phyloP scores from a whole-genome alignment of 179 eudicot genomes.

The Beta corolliflora region DNA sequence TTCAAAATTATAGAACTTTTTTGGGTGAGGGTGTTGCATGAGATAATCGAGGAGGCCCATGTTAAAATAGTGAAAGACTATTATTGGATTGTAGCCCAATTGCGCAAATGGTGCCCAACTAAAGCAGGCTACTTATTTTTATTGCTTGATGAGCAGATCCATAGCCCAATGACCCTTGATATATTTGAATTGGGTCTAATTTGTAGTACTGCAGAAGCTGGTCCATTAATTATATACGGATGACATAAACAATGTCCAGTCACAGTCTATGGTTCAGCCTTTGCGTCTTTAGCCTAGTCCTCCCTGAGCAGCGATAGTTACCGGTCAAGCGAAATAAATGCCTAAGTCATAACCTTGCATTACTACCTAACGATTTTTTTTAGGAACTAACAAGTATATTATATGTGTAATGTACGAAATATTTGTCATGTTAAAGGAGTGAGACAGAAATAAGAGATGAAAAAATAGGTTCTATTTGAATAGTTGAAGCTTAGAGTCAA shows the following conservation, averaged over 20 bases:
- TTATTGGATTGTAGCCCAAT: not conserved
- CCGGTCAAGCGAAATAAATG: slow-evolving; percentile 14
- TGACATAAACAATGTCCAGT: slow-evolving; percentile 9
- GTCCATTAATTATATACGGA: slow-evolving; percentile 11
- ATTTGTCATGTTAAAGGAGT: no score
- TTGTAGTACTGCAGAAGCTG: not conserved
- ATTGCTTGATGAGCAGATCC: not conserved
- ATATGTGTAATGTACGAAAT: no score
- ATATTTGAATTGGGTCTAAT: not conserved
- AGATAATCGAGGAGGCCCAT: not conserved
- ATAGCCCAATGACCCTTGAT: not conserved
- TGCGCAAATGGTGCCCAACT: not conserved
- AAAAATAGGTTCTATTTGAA: no score
- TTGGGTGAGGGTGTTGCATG: not conserved
- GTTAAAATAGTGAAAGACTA: no score
- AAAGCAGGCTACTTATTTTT: not conserved
- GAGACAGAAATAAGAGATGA: no score
- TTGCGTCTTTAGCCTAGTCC: not conserved
- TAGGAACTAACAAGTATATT: no score
- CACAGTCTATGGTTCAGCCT: not conserved
- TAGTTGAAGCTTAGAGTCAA: no score
- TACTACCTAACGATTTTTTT: not conserved
- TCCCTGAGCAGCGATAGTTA: slow-evolving; percentile 20
- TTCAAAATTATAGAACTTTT: no score
- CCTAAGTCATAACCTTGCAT: not conserved